Conservation (phyloP, 2,329 filamentous ascomycete genomes). For the Xylaria sp. region DNA sequence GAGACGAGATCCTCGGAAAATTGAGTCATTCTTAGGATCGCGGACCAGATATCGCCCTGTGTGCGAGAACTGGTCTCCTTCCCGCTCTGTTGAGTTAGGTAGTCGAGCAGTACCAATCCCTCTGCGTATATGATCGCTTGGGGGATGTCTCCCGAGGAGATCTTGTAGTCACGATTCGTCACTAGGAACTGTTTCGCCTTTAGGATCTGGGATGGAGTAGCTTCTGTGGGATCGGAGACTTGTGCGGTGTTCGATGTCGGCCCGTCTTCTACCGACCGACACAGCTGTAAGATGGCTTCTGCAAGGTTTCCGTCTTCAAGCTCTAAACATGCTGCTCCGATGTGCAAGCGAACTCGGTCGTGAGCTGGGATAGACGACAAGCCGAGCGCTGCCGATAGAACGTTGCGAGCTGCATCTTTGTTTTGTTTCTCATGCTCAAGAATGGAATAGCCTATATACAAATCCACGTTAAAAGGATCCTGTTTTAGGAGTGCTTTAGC, state of each 20-base stretch:
- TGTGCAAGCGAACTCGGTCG: slow-evolving; percentile 59
- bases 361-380: slow-evolving; percentile 40
- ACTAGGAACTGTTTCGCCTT: slow-evolving; percentile 64
- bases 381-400: slow-evolving; percentile 72
- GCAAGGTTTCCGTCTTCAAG: slow-evolving; percentile 56
- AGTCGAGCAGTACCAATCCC: slow-evolving; percentile 72
- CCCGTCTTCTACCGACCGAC: slow-evolving; percentile 51
- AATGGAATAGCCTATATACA: slow-evolving; percentile 84
- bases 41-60: slow-evolving; percentile 67
- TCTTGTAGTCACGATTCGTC: slow-evolving; percentile 63
- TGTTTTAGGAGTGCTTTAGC: slow-evolving; percentile 80
- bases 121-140: slow-evolving; percentile 68
- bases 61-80: slow-evolving; percentile 56
- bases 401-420: slow-evolving; percentile 65
- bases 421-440: slow-evolving; percentile 72
- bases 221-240: slow-evolving; percentile 34
- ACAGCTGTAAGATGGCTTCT: slow-evolving; percentile 53
- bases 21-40: slow-evolving; percentile 54
- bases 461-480: slow-evolving; percentile 67
- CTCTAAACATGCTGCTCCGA: slow-evolving; percentile 75
- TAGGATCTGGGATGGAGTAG: slow-evolving; percentile 57
- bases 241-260: slow-evolving; percentile 32
- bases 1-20: slow-evolving; percentile 57
- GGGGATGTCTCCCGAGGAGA: slow-evolving; percentile 60
- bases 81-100: slow-evolving; percentile 62